Percentiles rank a stretch among this genome's conserved stretches.
These are phyloP conservation scores for Melastoma malabathricum DNA, from an alignment of 345 rosid genomes.

Conservation along the genomic window DNA sequence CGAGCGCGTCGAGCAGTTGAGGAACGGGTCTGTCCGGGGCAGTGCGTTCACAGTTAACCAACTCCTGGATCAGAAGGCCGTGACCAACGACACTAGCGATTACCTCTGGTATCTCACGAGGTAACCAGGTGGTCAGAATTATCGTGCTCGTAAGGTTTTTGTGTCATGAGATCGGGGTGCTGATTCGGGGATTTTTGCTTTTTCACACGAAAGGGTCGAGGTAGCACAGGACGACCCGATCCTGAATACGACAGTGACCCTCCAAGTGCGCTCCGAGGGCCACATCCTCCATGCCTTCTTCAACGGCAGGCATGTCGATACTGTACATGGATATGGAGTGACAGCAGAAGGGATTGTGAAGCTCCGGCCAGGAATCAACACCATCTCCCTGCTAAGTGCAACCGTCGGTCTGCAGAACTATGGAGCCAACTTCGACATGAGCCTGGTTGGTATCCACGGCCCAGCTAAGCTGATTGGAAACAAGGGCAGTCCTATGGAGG, in stretches of 20 bases:
- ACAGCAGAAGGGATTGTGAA: background rate
- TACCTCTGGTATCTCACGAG: constrained; percentile 34
- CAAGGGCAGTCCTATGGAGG: background rate
- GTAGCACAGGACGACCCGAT: constrained; percentile 6
- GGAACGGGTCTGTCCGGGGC: background rate
- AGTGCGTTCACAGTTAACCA: constrained; percentile 5
- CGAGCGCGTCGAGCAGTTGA: constrained; percentile 7
- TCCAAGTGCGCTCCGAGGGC: no score
- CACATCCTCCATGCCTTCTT: constrained; percentile 4
- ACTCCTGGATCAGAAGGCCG: constrained; percentile 23
- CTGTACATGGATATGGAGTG: background rate
- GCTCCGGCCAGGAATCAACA: constrained; percentile 15
- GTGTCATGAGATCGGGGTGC: no score
- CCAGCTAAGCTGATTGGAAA: constrained; percentile 20
- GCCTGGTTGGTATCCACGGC: constrained; percentile 13
- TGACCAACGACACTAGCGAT: constrained; percentile 25
- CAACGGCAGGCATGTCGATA: no score
- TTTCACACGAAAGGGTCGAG: constrained; percentile 10
- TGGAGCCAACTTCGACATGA: constrained; percentile 11
- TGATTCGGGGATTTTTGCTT: no score
- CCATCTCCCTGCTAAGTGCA: constrained; percentile 23
- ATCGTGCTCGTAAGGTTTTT: no score
- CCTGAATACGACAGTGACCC: constrained; percentile 7
- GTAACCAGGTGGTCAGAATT: no score
- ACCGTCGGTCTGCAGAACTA: constrained; percentile 33